A percentile compares a stretch with the other conserved stretches of the same genome.
Conservation (phyloP, 2,329 filamentous ascomycete genomes). For the Fusarium sp. region DNA sequence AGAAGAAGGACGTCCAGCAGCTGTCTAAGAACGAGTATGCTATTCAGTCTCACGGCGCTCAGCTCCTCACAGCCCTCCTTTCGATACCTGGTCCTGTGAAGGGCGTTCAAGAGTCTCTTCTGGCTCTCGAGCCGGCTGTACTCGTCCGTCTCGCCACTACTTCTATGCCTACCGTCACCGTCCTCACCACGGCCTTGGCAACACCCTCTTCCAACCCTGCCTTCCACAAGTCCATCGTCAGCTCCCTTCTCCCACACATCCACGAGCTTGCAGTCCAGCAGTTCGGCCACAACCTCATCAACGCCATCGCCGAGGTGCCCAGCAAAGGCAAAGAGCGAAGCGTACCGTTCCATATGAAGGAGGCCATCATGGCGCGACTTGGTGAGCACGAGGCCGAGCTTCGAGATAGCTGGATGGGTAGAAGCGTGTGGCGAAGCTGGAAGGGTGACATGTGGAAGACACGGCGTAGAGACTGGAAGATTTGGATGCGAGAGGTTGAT, state of each 20-base stretch:
- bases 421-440: slow-evolving; percentile 65
- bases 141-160: slow-evolving; percentile 70
- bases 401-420: slow-evolving; percentile 61
- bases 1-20: slow-evolving; percentile 50
- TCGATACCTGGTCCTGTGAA: slow-evolving; percentile 73
- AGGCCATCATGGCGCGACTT: slow-evolving; percentile 60
- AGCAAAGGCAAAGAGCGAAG: slow-evolving; percentile 57
- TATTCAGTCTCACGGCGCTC: slow-evolving; percentile 73
- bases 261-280: slow-evolving; percentile 58
- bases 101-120: slow-evolving; percentile 76
- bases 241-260: slow-evolving; percentile 55
- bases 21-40: slow-evolving; percentile 64
- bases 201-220: slow-evolving; percentile 58
- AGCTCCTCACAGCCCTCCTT: slow-evolving; percentile 83
- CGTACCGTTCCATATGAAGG: slow-evolving; percentile 66
- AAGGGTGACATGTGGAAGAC: slow-evolving; percentile 65
- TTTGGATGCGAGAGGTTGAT: slow-evolving; percentile 62
- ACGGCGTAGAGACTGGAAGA: slow-evolving; percentile 61
- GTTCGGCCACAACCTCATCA: slow-evolving; percentile 61
- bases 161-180: slow-evolving; percentile 57
- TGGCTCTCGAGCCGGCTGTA: slow-evolving; percentile 63
- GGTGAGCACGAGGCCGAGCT: slow-evolving; percentile 58
- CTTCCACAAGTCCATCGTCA: slow-evolving; percentile 64
- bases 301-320: slow-evolving; percentile 58
- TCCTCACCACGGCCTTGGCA: slow-evolving; percentile 60